Conservation (phyloP, 2,329 filamentous ascomycete species). For the Mariannaea elegans region DNA sequence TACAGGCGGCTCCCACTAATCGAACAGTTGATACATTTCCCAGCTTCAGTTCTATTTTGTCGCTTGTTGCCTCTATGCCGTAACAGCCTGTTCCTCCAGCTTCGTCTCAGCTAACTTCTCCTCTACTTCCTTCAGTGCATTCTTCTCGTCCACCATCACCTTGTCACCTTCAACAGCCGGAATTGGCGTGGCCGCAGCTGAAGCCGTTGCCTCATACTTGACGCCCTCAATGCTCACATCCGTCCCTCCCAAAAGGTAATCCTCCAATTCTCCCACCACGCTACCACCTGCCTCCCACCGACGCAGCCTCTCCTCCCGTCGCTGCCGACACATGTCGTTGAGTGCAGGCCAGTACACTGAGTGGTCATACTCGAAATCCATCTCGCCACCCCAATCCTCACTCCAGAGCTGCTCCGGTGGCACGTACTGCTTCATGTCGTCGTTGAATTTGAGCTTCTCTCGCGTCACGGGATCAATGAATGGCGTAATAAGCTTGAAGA, state of each 20-base stretch:
- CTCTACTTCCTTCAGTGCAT: conserved; percentile 33
- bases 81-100: conserved; percentile 38
- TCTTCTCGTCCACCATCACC: background rate
- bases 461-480: conserved; percentile 96
- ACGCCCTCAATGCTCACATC: conserved; percentile 47
- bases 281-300: conserved; percentile 85
- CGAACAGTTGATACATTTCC: no score
- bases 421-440: conserved; percentile 84
- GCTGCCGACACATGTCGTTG: conserved; percentile 73
- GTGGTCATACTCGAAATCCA: conserved; percentile 94
- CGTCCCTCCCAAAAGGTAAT: conserved; percentile 77
- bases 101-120: conserved; percentile 42
- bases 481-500: conserved; percentile 95
- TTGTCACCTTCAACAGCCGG: conserved; percentile 1
- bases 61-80: conserved; percentile 15
- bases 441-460: conserved; percentile 97
- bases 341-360: conserved; percentile 88
- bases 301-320: conserved; percentile 67
- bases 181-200: conserved; percentile 4
- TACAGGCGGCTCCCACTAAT: no score
- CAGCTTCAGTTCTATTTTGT: no score
- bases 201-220: conserved; percentile 36
- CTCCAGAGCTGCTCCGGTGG: conserved; percentile 85
- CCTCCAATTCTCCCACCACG: conserved; percentile 85
- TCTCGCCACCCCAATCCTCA: conserved; percentile 75